Evolutionary conservation across 768 basidiomycete species (phyloP).

Genomic region (Suillus tomentosus): DNA sequence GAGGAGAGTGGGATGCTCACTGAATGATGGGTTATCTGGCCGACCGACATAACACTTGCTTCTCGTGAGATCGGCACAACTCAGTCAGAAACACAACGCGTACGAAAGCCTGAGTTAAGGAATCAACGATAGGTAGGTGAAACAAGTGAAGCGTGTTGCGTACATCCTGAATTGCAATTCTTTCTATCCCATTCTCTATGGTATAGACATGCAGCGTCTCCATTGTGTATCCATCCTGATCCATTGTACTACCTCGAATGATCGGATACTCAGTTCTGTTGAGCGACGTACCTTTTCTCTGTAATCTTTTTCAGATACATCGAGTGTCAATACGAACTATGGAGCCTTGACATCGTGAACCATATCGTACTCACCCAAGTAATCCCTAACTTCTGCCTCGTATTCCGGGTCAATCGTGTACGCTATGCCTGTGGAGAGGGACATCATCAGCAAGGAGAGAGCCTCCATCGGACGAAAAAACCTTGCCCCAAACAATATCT

Average conservation of each 20-base stretch:
- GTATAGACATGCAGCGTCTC: conserved; percentile 77
- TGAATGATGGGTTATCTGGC: conserved; percentile 85
- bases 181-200: conserved; percentile 50
- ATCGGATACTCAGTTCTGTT: background rate
- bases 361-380: conserved; percentile 61
- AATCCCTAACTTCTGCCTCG: conserved; percentile 75
- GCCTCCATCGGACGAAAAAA: background rate
- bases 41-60: conserved; percentile 83
- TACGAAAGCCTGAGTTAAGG: conserved; percentile 50
- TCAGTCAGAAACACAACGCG: conserved; percentile 23
- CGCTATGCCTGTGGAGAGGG: conserved; percentile 59
- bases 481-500: conserved; percentile 64
- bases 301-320: conserved; percentile 54
- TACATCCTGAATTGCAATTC: conserved; percentile 58
- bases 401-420: conserved; percentile 84
- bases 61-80: background rate
- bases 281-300: conserved; percentile 69
- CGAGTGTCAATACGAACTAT: background rate
- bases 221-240: conserved; percentile 87
- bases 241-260: background rate
- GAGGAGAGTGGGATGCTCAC: conserved; percentile 42
- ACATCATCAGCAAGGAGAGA: background rate
- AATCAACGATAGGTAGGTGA: background rate
- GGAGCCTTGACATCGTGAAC: background rate
- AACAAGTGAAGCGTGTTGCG: conserved; percentile 20